phyloP scores from a whole-genome alignment of 1,284 basidiomycete genomes.

The Neonothopanus nambi region DNA sequence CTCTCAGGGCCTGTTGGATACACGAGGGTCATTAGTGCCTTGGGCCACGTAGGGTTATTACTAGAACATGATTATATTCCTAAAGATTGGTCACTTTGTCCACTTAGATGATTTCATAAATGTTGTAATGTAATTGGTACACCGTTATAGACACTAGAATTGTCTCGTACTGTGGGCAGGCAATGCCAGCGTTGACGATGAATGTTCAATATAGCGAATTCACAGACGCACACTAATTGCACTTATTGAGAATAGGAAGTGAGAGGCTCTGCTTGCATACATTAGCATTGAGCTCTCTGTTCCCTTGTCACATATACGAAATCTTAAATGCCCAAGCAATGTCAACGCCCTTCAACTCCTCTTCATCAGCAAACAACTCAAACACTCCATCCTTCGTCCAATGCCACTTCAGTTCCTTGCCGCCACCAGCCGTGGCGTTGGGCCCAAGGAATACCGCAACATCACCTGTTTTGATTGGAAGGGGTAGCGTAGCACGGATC shows the following conservation, averaged over 20 bases:
- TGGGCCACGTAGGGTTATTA: too few relatives aligned
- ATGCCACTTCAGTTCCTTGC: slow-evolving; percentile 3
- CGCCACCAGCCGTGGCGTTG: background rate
- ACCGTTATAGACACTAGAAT: too few relatives aligned
- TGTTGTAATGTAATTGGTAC: too few relatives aligned
- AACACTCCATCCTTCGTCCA: slow-evolving; percentile 12
- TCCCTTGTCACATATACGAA: background rate
- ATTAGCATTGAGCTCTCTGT: background rate
- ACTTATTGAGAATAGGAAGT: too few relatives aligned
- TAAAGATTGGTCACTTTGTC: too few relatives aligned
- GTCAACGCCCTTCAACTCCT: slow-evolving; percentile 6
- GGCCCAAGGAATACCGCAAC: slow-evolving; percentile 28
- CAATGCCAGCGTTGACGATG: too few relatives aligned
- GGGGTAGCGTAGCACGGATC: slow-evolving; percentile 25
- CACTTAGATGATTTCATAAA: too few relatives aligned
- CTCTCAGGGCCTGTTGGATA: background rate
- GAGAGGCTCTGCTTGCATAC: too few relatives aligned
- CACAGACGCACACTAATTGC: too few relatives aligned
- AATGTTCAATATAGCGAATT: too few relatives aligned
- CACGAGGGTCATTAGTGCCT: background rate
- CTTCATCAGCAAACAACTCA: slow-evolving; percentile 13
- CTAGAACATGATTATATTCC: too few relatives aligned
- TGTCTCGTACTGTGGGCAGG: too few relatives aligned
- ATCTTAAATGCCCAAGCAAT: slow-evolving; percentile 17
- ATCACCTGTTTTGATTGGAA: slow-evolving; percentile 34